Evolutionary conservation across 441 rosid genomes (phyloP), one percentile per base, ranked within the genome.

Genomic region (Raphanus hybrid): DNA sequence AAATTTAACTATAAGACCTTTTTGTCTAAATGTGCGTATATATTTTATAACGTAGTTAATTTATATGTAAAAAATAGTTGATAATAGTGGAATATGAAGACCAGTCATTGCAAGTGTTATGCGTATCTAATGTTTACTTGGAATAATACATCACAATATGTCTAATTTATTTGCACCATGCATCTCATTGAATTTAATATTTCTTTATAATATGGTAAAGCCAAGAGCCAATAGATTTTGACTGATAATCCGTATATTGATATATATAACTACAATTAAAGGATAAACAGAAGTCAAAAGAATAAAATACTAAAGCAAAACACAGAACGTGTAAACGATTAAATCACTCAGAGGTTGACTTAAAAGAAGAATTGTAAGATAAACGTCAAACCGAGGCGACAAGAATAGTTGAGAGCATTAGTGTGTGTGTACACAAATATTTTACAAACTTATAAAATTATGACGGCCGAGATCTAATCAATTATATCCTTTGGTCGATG

Each of bases 281-380:
- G 58, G 70, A 29, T 34, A n/a, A 35, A 60, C 4, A 0, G 43
- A 78, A 69, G 78, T 74, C 78, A 79, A 74, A 63, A 15, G 16
- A 74, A 69, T 29, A 74, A 62, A 63, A 62, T 41, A 63, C 26
- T 18, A 41, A 69, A 69, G 67, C 15, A 64, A 55, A 63, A 73
- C n/a, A 3, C 12, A 52, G 67, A 74, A 63, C 78, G 75, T 79
- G 82, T 74, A 79, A 79, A 74, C 78, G 71, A 79, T 79, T 69
- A 74, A 79, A 79, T 79, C 75, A 79, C 82, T 79, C 67, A 74
- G 29, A 74, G 82, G 78, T 79, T 79, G 82, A 79, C 82, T 79
- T 74, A 20, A 3, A 20, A 63, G 52, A 78, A n/a, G 23, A 62
- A 62, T 27, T 69, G 60, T 52, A 67, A 78, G 78, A 55, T 54